Evolutionary conservation across 176 grass and related monocot genomes (phyloP).

Genomic region (Carex kokanica): DNA sequence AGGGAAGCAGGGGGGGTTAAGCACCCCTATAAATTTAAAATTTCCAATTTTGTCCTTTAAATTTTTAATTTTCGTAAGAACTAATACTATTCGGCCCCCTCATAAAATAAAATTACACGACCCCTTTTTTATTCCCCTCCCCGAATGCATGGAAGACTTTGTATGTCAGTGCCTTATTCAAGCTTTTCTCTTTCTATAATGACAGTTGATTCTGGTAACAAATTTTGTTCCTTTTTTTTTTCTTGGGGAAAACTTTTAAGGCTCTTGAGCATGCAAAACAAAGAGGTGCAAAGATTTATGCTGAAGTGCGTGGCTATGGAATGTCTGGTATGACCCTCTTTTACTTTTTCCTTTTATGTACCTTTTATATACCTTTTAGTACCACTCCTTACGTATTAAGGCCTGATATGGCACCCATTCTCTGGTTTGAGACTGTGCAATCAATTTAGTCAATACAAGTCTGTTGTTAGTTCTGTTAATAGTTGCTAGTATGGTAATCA

Average conservation of each 20-base stretch:
- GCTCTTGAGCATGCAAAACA: slow-evolving; percentile 78
- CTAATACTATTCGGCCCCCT: no score
- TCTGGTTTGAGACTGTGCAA: not conserved
- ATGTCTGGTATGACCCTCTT: slow-evolving; percentile 65
- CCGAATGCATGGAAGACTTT: not conserved
- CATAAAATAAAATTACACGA: no score
- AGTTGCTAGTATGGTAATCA: not conserved
- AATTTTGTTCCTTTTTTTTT: not conserved
- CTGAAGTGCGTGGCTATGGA: slow-evolving; percentile 85
- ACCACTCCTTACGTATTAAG: not conserved
- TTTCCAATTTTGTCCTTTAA: no score
- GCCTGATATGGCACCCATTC: not conserved
- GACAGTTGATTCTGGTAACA: not conserved
- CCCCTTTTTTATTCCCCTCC: no score
- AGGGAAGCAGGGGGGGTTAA: no score
- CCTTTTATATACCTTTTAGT: not conserved
- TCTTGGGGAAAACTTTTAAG: slow-evolving; percentile 21
- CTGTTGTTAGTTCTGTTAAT: not conserved
- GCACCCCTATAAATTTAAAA: no score
- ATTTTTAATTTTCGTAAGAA: no score
- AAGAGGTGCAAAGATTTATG: slow-evolving; percentile 85
- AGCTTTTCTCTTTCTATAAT: not conserved
- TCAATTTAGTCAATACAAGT: not conserved
- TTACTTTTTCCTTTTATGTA: not conserved
- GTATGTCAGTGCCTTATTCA: not conserved